Conservation (phyloP, 1,284 basidiomycete genomes). For the Pseudozyma sp. region DNA sequence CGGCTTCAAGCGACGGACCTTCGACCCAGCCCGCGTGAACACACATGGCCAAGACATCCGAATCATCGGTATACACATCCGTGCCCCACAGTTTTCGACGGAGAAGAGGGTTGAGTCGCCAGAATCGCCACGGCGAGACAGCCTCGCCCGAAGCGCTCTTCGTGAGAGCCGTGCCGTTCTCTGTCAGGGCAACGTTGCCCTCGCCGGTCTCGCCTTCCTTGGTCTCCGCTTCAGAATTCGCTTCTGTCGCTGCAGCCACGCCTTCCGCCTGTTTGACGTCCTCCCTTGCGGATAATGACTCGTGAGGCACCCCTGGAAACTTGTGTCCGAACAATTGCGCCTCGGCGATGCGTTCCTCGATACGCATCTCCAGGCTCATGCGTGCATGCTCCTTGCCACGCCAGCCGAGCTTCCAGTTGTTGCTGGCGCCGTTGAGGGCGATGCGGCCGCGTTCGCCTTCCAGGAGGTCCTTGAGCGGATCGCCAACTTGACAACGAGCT, state of each 20-base stretch:
- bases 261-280: not conserved
- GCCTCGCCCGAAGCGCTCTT: not conserved
- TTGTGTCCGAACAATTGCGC: slow-evolving; percentile 34
- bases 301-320: not conserved
- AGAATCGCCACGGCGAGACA: slow-evolving; percentile 55
- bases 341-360: slow-evolving; percentile 42
- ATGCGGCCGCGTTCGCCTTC: slow-evolving; percentile 21
- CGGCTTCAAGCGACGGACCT: slow-evolving; percentile 63
- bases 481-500: slow-evolving; percentile 30
- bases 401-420: slow-evolving; percentile 64
- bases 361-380: slow-evolving; percentile 56
- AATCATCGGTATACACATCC: slow-evolving; percentile 75
- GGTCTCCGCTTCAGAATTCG: not conserved
- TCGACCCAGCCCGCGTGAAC: slow-evolving; percentile 73
- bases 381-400: slow-evolving; percentile 61
- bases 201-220: not conserved
- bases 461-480: slow-evolving; percentile 32
- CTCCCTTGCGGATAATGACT: not conserved
- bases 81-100: slow-evolving; percentile 73
- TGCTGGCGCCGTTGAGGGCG: slow-evolving; percentile 31
- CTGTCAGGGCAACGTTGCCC: not conserved
- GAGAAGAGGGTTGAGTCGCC: slow-evolving; percentile 54
- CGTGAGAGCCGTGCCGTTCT: not conserved
- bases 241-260: not conserved
- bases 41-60: slow-evolving; percentile 72